These are phyloP conservation scores for Diutina catenulata DNA, from an alignment of 1,139 yeast genomes.

Conservation along the genomic window DNA sequence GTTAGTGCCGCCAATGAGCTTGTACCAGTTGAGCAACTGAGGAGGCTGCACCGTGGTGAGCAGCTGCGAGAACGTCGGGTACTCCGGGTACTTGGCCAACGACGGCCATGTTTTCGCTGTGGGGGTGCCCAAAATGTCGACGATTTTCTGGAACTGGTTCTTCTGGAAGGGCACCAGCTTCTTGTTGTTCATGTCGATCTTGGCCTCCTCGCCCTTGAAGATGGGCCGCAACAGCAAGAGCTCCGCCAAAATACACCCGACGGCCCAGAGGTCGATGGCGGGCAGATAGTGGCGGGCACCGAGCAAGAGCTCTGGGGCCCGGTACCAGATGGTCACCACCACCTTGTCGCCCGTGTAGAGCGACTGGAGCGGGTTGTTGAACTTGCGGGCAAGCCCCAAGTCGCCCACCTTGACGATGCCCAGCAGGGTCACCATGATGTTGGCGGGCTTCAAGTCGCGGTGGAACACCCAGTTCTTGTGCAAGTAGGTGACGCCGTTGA, in stretches of 20 bases:
- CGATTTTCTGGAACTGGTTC: constrained; percentile 79
- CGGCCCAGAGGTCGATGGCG: constrained; percentile 93
- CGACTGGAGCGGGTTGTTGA: constrained; percentile 81
- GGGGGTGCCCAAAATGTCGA: constrained; percentile 89
- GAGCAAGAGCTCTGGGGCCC: constrained; percentile 85
- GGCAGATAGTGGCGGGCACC: constrained; percentile 95
- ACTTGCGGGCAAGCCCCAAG: constrained; percentile 85
- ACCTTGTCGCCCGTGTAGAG: constrained; percentile 92
- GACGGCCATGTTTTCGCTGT: constrained; percentile 66
- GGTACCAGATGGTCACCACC: constrained; percentile 95
- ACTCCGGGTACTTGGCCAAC: constrained; percentile 76
- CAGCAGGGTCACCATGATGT: constrained; percentile 83
- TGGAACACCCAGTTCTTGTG: constrained; percentile 96
- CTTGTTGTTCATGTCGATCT: constrained; percentile 69
- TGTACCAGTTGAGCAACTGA: constrained; percentile 75
- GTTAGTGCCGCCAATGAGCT: constrained; percentile 64
- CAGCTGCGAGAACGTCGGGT: constrained; percentile 43
- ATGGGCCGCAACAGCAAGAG: constrained; percentile 79
- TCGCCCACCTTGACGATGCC: constrained; percentile 95
- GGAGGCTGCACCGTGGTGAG: constrained; percentile 33
- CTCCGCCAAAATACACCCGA: constrained; percentile 93
- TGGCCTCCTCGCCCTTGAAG: constrained; percentile 96
- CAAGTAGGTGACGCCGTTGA: constrained; percentile 81
- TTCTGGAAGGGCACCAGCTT: constrained; percentile 90
- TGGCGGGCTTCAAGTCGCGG: constrained; percentile 94